phyloP scores from a whole-genome alignment of 768 basidiomycete species.

The Neoboletus subvelutipes region DNA sequence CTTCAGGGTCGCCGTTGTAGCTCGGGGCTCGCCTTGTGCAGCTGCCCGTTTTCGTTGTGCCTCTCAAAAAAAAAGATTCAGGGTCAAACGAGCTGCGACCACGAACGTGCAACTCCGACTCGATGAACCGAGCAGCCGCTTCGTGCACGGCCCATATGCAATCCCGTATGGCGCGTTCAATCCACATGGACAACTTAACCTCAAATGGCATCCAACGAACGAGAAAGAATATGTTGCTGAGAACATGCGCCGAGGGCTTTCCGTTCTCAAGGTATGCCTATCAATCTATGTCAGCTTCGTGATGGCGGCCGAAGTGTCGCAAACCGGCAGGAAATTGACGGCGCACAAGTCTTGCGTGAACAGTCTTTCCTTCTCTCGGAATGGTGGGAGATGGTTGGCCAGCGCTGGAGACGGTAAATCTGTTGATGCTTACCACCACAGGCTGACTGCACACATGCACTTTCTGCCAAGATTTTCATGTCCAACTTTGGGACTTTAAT shows the following conservation, averaged over 20 bases:
- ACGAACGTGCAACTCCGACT: constrained; percentile 8
- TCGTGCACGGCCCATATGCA: constrained; percentile 13
- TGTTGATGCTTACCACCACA: constrained; percentile 2
- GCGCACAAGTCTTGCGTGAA: constrained; percentile 67
- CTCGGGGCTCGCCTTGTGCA: too few relatives aligned
- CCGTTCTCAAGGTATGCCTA: constrained; percentile 34
- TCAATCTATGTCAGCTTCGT: neutral
- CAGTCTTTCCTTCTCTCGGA: constrained; percentile 58
- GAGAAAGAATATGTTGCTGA: constrained; percentile 18
- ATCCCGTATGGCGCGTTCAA: constrained; percentile 8
- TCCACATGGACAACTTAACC: constrained; percentile 22
- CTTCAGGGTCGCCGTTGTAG: too few relatives aligned
- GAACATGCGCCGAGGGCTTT: constrained; percentile 29
- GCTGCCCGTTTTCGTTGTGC: too few relatives aligned
- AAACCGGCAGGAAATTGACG: constrained; percentile 29
- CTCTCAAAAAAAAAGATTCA: too few relatives aligned
- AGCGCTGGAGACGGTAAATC: constrained; percentile 68
- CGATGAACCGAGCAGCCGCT: constrained; percentile 4
- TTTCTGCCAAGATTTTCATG: constrained; percentile 44
- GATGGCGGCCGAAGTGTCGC: constrained; percentile 2
- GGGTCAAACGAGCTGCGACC: neutral
- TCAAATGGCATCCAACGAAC: constrained; percentile 26
- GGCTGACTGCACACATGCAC: constrained; percentile 12
- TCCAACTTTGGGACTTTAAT: constrained; percentile 67
- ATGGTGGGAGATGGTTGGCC: constrained; percentile 59